These are phyloP conservation scores for Plasmopara viticola DNA, from an alignment of 352 stramenopile species.

Conservation along the genomic window DNA sequence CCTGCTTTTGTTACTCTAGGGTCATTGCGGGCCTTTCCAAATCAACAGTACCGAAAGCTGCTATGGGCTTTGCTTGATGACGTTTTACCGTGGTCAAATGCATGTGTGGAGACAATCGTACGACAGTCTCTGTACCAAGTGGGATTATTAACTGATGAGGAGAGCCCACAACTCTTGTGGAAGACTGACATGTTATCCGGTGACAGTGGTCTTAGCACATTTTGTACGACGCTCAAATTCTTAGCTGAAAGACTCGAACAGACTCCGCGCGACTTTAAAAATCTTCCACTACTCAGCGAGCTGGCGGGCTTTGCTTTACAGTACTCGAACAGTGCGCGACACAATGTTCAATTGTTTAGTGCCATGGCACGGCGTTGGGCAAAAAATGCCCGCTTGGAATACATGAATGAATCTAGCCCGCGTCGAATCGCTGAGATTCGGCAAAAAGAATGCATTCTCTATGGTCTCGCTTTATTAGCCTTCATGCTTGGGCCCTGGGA, in stretches of 20 bases:
- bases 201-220: constrained; percentile 7
- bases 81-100: constrained; percentile 34
- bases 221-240: constrained; percentile 14
- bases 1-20: constrained; percentile 27
- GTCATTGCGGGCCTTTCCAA: constrained; percentile 35
- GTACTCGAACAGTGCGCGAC: constrained; percentile 11
- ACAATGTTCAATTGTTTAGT: constrained; percentile 18
- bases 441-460: constrained; percentile 37
- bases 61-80: constrained; percentile 35
- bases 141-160: constrained; percentile 29
- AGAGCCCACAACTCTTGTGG: constrained; percentile 22
- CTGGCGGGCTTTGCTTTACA: constrained; percentile 27
- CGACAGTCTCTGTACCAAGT: constrained; percentile 45
- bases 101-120: constrained; percentile 30
- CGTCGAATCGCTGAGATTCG: constrained; percentile 19
- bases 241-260: constrained; percentile 22
- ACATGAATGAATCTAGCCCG: constrained; percentile 7
- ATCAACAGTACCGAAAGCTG: constrained; percentile 48
- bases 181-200: constrained; percentile 34
- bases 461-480: constrained; percentile 33
- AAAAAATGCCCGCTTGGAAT: constrained; percentile 10
- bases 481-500: constrained; percentile 20
- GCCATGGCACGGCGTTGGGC: constrained; percentile 27
- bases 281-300: constrained; percentile 33
- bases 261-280: constrained; percentile 24